Conservation (phyloP, 768 basidiomycete genomes). For the Russula brevipes region DNA sequence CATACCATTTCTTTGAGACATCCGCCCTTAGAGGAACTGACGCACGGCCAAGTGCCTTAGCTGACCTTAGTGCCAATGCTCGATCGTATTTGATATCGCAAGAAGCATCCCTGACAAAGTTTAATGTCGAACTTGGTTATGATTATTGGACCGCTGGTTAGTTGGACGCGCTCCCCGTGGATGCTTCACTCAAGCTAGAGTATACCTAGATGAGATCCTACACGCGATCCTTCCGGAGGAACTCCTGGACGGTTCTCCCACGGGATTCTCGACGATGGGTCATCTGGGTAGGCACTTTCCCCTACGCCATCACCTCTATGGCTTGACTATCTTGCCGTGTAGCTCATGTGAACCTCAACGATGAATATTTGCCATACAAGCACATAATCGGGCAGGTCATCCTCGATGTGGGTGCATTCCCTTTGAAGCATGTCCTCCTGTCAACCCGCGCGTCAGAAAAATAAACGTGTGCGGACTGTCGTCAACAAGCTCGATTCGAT, state of each 20-base stretch:
- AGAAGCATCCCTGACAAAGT: slow-evolving; percentile 49
- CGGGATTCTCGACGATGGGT: slow-evolving; percentile 82
- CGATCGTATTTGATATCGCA: slow-evolving; percentile 52
- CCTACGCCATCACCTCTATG: slow-evolving; percentile 7
- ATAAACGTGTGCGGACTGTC: slow-evolving; percentile 72
- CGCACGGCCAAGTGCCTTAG: slow-evolving; percentile 45
- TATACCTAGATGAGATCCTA: slow-evolving; percentile 69
- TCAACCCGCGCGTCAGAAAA: slow-evolving; percentile 59
- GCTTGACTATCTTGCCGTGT: background rate
- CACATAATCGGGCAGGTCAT: slow-evolving; percentile 87
- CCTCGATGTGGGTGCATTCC: slow-evolving; percentile 61
- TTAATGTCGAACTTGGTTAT: slow-evolving; percentile 67
- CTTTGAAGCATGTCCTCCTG: background rate
- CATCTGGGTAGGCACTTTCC: slow-evolving; percentile 71
- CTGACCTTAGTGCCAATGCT: slow-evolving; percentile 55
- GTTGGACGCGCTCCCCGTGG: slow-evolving; percentile 15
- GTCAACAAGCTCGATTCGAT: slow-evolving; percentile 93
- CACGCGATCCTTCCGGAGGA: slow-evolving; percentile 75
- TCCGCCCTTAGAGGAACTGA: background rate
- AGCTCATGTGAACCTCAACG: slow-evolving; percentile 91
- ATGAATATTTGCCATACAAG: slow-evolving; percentile 89
- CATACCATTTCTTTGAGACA: background rate
- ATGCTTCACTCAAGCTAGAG: background rate
- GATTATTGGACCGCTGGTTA: slow-evolving; percentile 85
- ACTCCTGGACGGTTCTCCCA: slow-evolving; percentile 72